Evolutionary conservation across 495 filamentous ascomycete genomes (phyloP).

Genomic region (Penicillium canariense): DNA sequence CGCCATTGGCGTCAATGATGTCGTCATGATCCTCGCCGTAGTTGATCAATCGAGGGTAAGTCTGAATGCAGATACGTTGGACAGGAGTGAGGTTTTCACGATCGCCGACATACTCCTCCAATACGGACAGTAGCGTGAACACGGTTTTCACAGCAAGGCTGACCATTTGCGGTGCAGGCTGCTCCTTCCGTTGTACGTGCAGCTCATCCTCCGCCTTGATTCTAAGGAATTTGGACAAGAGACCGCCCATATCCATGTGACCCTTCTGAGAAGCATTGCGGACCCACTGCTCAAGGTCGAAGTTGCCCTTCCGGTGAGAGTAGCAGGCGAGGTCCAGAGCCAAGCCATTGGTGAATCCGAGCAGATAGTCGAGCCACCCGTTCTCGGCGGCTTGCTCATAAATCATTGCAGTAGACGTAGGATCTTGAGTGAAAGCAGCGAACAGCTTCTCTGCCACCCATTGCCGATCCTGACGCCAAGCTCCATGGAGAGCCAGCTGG

Average conservation of each 20-base stretch:
- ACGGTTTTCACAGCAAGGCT: slow-evolving; percentile 83
- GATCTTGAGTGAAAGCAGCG: slow-evolving; percentile 73
- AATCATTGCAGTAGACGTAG: slow-evolving; percentile 70
- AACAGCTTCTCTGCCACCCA: slow-evolving; percentile 80
- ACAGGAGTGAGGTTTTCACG: slow-evolving; percentile 59
- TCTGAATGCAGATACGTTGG: slow-evolving; percentile 84
- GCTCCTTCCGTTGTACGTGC: slow-evolving; percentile 61
- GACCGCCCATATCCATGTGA: slow-evolving; percentile 57
- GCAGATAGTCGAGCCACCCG: slow-evolving; percentile 77
- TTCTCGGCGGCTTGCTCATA: slow-evolving; percentile 77
- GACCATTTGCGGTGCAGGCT: slow-evolving; percentile 59
- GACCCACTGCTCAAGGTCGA: slow-evolving; percentile 82
- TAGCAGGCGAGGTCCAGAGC: slow-evolving; percentile 85
- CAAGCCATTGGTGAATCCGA: slow-evolving; percentile 72
- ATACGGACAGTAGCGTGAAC: slow-evolving; percentile 70
- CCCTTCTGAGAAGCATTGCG: slow-evolving; percentile 59
- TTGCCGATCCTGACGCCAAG: slow-evolving; percentile 82
- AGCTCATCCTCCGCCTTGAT: slow-evolving; percentile 84
- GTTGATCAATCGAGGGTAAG: slow-evolving; percentile 94
- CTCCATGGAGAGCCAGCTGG: slow-evolving; percentile 79
- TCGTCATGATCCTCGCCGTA: slow-evolving; percentile 90
- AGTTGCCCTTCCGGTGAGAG: slow-evolving; percentile 76
- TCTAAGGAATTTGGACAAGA: slow-evolving; percentile 69
- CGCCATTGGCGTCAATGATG: slow-evolving; percentile 80
- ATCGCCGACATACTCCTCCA: slow-evolving; percentile 64